Evolutionary conservation across 1,284 basidiomycete genomes (phyloP).

Genomic region (Limonomyces culmigenus): DNA sequence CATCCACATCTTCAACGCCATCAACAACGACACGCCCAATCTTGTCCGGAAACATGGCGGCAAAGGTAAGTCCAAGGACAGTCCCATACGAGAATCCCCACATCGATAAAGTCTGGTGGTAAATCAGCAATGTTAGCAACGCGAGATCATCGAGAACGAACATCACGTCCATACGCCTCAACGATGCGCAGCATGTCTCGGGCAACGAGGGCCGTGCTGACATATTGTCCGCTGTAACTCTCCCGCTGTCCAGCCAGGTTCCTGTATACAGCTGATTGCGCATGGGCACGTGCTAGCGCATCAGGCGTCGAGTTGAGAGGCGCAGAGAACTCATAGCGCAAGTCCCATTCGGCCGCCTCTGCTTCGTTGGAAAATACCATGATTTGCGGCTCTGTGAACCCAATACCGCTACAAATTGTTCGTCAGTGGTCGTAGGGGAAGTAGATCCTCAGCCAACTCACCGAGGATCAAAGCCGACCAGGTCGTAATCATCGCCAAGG

Average conservation of each 20-base stretch:
- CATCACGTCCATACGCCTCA: conserved; percentile 10
- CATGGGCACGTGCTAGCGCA: conserved; percentile 8
- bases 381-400: conserved; percentile 6
- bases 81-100: conserved; percentile 9
- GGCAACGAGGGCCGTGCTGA: conserved; percentile 9
- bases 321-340: conserved; percentile 1
- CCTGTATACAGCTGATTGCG: conserved; percentile 8
- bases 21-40: background rate
- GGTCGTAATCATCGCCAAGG: conserved; percentile 11
- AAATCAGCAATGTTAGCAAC: conserved; percentile 5
- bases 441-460: conserved; percentile 6
- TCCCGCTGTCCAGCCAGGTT: conserved; percentile 9
- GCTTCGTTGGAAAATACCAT: conserved; percentile 5
- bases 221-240: conserved; percentile 4
- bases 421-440: background rate
- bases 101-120: background rate
- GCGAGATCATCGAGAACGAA: conserved; percentile 14
- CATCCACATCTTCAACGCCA: background rate
- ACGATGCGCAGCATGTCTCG: conserved; percentile 14
- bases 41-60: conserved; percentile 9
- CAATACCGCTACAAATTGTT: conserved; percentile 7
- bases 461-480: conserved; percentile 19
- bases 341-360: background rate
- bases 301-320: conserved; percentile 8
- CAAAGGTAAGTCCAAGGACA: conserved; percentile 10